Evolutionary conservation across 768 basidiomycete genomes (phyloP).

Genomic region (Sutorius australiensis): DNA sequence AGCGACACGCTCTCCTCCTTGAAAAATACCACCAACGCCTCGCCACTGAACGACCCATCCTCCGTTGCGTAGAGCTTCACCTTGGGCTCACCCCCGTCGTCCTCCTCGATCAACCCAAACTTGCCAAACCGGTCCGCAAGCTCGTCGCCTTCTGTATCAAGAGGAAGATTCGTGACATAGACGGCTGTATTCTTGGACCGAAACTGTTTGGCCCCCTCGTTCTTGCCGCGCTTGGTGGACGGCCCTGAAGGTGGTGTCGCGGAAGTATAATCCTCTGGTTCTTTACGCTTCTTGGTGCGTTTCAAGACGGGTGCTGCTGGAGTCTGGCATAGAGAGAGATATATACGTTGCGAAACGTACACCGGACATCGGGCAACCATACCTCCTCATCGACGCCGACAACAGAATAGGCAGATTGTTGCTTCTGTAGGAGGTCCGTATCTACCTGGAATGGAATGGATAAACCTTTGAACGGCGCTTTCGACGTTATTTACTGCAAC

Average conservation of each 20-base stretch:
- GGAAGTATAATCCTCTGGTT: constrained; percentile 66
- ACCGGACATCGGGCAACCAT: constrained; percentile 29
- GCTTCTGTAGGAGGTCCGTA: constrained; percentile 79
- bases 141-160: constrained; percentile 69
- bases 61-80: constrained; percentile 93
- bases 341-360: constrained; percentile 24
- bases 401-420: constrained; percentile 94
- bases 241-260: constrained; percentile 47
- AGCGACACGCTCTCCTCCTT: constrained; percentile 93
- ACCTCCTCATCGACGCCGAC: constrained; percentile 93
- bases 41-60: constrained; percentile 86
- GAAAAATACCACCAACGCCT: constrained; percentile 94
- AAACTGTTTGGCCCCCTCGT: constrained; percentile 43
- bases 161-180: constrained; percentile 81
- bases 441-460: constrained; percentile 55
- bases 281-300: constrained; percentile 77
- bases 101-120: constrained; percentile 91
- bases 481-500: not conserved
- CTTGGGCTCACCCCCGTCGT: constrained; percentile 86
- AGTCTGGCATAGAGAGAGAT: constrained; percentile 45
- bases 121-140: constrained; percentile 83
- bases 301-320: constrained; percentile 84
- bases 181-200: constrained; percentile 92
- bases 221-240: constrained; percentile 68
- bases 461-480: not conserved